phyloP scores from a whole-genome alignment of 208 protist species.

The Blechomonas ayalai region DNA sequence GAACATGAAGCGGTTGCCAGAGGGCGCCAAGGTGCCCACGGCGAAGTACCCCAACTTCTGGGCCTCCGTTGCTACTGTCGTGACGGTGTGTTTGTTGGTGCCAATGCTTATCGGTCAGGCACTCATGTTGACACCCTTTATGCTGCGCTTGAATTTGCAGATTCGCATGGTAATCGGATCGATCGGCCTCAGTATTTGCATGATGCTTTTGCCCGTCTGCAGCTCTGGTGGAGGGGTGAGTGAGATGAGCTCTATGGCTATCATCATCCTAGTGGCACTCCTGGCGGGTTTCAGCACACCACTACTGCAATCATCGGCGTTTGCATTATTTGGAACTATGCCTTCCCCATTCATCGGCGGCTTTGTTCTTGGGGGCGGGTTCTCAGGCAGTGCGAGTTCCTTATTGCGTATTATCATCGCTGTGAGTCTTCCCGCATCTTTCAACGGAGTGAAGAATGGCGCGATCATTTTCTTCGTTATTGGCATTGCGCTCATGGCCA shows the following conservation, averaged over 20 bases:
- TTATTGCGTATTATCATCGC: constrained; percentile 34
- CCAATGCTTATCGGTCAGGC: constrained; percentile 31
- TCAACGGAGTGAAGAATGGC: constrained; percentile 30
- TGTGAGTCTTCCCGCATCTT: constrained; percentile 18
- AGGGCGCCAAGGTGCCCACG: constrained; percentile 19
- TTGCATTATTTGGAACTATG: constrained; percentile 24
- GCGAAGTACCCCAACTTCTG: constrained; percentile 19
- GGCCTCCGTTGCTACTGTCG: constrained; percentile 26
- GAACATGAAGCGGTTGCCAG: constrained; percentile 24
- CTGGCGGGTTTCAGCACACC: constrained; percentile 19
- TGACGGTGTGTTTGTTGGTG: constrained; percentile 33
- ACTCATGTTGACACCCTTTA: constrained; percentile 21
- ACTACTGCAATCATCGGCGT: constrained; percentile 18
- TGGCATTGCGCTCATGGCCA: constrained; percentile 24
- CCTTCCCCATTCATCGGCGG: constrained; percentile 25
- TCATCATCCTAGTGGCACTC: constrained; percentile 21
- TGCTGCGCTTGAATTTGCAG: constrained; percentile 26
- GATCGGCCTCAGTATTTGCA: constrained; percentile 11
- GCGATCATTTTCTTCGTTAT: constrained; percentile 35
- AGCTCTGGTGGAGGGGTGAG: constrained; percentile 19
- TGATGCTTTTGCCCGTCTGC: constrained; percentile 25
- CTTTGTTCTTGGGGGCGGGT: constrained; percentile 28
- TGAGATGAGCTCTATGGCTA: constrained; percentile 18
- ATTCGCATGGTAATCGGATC: constrained; percentile 21
- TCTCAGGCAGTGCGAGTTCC: constrained; percentile 34